These are phyloP conservation scores for Achlya hypogyna DNA, from an alignment of 352 stramenopile genomes.

Conservation along the genomic window DNA sequence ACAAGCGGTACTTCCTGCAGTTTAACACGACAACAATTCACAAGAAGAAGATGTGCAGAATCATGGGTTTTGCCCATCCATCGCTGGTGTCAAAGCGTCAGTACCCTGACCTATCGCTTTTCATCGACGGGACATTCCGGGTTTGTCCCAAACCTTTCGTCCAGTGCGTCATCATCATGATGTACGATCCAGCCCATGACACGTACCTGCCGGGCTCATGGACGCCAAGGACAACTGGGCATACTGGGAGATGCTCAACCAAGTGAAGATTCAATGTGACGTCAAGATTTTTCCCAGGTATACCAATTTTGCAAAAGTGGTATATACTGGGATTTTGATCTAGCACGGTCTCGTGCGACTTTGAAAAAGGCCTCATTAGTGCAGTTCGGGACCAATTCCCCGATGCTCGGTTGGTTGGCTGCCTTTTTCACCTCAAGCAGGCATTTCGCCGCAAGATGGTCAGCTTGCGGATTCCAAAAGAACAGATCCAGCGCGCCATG, in stretches of 20 bases:
- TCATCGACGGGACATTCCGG: conserved; percentile 26
- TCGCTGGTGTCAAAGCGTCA: conserved; percentile 14
- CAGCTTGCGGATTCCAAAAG: conserved; percentile 6
- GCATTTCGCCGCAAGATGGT: conserved; percentile 18
- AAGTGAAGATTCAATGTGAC: not conserved
- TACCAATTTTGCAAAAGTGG: not conserved
- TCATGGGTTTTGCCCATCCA: conserved; percentile 25
- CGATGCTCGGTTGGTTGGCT: not conserved
- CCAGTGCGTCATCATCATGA: conserved; percentile 23
- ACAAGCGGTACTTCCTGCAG: not conserved
- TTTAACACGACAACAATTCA: not conserved
- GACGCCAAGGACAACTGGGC: conserved; percentile 8
- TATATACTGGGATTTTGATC: conserved; percentile 24
- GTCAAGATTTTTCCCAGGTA: conserved; percentile 5
- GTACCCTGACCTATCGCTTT: conserved; percentile 20
- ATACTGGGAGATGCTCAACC: conserved; percentile 19
- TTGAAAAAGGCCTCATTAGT: conserved; percentile 11
- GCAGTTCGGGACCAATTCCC: conserved; percentile 19
- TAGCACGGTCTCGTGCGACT: not conserved
- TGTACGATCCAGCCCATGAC: conserved; percentile 8
- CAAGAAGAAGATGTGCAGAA: conserved; percentile 11
- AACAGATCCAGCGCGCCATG: not conserved
- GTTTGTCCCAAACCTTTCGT: conserved; percentile 18
- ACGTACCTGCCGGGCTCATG: not conserved
- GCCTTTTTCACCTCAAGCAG: conserved; percentile 28